A percentile compares a stretch with the other conserved stretches of the same genome.
Evolutionary conservation across 2,329 filamentous ascomycete genomes (phyloP).

Genomic region (Fusarium annulatum): DNA sequence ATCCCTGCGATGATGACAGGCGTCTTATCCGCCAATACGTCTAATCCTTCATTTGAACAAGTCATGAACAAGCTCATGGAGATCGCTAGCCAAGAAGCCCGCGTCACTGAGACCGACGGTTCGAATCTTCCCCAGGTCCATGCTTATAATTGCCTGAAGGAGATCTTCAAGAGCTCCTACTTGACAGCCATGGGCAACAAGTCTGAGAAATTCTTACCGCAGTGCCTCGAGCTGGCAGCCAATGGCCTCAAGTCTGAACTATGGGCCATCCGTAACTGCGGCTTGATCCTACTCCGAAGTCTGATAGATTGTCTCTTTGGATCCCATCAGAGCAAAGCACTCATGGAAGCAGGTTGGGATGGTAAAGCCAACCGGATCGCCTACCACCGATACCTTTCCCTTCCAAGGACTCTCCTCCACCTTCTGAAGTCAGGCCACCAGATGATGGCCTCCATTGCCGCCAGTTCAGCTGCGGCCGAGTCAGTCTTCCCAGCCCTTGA

Average conservation of each 20-base stretch:
- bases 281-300: slow-evolving; percentile 86
- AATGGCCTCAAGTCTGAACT: slow-evolving; percentile 81
- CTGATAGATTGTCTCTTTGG: slow-evolving; percentile 84
- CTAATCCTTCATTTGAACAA: slow-evolving; percentile 69
- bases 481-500: slow-evolving; percentile 87
- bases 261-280: slow-evolving; percentile 96
- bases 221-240: slow-evolving; percentile 82
- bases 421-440: slow-evolving; percentile 67
- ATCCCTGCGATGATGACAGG: slow-evolving; percentile 89
- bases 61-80: slow-evolving; percentile 71
- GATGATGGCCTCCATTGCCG: slow-evolving; percentile 54
- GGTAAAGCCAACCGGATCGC: slow-evolving; percentile 73
- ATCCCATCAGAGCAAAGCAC: slow-evolving; percentile 75
- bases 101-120: slow-evolving; percentile 67
- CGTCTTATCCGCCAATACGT: slow-evolving; percentile 75
- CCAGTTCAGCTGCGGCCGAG: slow-evolving; percentile 63
- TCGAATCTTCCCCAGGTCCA: slow-evolving; percentile 89
- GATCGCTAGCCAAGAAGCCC: slow-evolving; percentile 67
- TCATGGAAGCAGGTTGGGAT: slow-evolving; percentile 71
- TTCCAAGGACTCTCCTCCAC: slow-evolving; percentile 71
- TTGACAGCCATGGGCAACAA: slow-evolving; percentile 77
- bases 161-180: slow-evolving; percentile 86
- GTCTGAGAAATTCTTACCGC: slow-evolving; percentile 79
- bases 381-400: slow-evolving; percentile 74
- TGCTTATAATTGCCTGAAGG: slow-evolving; percentile 91